phyloP scores from a whole-genome alignment of 2,329 filamentous ascomycete genomes.

The Chalara sp. region DNA sequence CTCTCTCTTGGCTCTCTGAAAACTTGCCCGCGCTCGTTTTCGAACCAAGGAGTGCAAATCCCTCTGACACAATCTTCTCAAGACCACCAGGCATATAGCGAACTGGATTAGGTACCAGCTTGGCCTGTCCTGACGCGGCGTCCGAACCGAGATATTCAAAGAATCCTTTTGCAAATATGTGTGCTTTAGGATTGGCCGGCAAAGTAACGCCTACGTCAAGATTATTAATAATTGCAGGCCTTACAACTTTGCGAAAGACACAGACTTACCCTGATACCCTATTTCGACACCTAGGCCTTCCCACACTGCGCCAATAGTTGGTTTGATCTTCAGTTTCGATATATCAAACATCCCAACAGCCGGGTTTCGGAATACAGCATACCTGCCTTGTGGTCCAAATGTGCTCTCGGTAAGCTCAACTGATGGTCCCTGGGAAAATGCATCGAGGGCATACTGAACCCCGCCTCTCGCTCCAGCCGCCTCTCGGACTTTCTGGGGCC shows the following conservation, averaged over 20 bases:
- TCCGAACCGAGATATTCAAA: slow-evolving; percentile 26
- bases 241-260: slow-evolving; percentile 1
- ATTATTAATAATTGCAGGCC: too few species aligned
- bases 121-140: slow-evolving; percentile 11
- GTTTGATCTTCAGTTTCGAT: slow-evolving; percentile 24
- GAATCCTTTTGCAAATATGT: slow-evolving; percentile 25
- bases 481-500: slow-evolving; percentile 26
- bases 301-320: slow-evolving; percentile 36
- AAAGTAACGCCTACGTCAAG: too few species aligned
- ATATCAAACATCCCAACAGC: slow-evolving; percentile 25
- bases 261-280: slow-evolving; percentile 28
- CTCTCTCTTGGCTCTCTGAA: too few species aligned
- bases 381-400: slow-evolving; percentile 20
- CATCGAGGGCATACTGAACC: slow-evolving; percentile 32
- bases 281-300: slow-evolving; percentile 34
- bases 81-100: not conserved
- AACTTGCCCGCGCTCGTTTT: too few species aligned
- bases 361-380: slow-evolving; percentile 25
- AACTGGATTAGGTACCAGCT: not conserved
- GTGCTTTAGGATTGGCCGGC: slow-evolving; percentile 17
- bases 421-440: slow-evolving; percentile 33
- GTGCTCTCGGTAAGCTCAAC: slow-evolving; percentile 27
- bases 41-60: slow-evolving; percentile 9
- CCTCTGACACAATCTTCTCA: too few species aligned
- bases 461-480: slow-evolving; percentile 19